Conservation (phyloP, 2,329 filamentous ascomycete genomes). For the Penicillium brasilianum region DNA sequence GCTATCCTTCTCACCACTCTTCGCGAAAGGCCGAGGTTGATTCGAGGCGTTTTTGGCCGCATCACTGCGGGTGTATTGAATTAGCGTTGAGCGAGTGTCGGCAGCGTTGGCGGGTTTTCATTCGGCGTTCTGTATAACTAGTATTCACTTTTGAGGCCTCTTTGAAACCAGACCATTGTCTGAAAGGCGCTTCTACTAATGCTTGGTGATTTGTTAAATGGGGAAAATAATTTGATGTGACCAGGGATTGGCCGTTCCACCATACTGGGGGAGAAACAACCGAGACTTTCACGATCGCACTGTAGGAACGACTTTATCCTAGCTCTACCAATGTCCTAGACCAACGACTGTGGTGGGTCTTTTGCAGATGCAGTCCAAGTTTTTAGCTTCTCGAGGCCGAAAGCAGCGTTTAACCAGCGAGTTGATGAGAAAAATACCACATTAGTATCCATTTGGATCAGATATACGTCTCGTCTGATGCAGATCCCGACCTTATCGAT, state of each 20-base stretch:
- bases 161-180: background rate
- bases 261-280: background rate
- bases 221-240: background rate
- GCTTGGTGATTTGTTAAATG: background rate
- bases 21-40: slow-evolving; percentile 64
- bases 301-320: no score
- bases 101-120: background rate
- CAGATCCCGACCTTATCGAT: slow-evolving; percentile 25
- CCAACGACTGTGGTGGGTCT: no score
- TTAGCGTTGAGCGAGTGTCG: slow-evolving; percentile 9
- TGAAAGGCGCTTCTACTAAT: background rate
- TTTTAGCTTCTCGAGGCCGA: background rate
- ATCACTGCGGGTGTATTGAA: slow-evolving; percentile 47
- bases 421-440: no score
- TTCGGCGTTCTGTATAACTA: slow-evolving; percentile 18
- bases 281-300: background rate
- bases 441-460: no score
- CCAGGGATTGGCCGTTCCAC: background rate
- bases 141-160: background rate
- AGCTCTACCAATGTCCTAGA: no score
- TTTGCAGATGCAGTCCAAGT: no score
- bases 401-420: background rate
- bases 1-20: slow-evolving; percentile 73
- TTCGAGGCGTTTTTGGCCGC: slow-evolving; percentile 71
- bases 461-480: no score